phyloP scores from a whole-genome alignment of 345 rosid species.

The Bruguiera sexangula region DNA sequence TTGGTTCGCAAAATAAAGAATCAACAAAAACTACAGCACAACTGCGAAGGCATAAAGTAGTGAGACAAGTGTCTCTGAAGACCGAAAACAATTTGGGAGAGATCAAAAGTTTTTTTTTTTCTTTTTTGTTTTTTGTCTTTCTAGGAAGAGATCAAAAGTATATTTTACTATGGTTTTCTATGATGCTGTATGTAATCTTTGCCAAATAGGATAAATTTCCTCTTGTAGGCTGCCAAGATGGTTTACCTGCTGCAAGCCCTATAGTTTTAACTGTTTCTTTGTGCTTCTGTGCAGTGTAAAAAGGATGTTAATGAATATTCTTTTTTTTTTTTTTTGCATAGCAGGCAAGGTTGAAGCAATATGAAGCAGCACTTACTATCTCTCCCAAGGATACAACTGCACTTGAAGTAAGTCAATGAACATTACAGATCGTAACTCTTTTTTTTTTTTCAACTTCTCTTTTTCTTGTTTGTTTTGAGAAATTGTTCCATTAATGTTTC shows the following conservation, averaged over 20 bases:
- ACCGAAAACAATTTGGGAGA: too few species aligned
- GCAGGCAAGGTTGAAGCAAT: constrained; percentile 78
- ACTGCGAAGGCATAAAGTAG: too few species aligned
- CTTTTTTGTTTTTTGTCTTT: too few species aligned
- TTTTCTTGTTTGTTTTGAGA: neutral
- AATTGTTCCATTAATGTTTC: too few species aligned
- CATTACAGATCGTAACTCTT: neutral
- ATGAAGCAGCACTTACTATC: constrained; percentile 50
- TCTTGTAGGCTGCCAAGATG: neutral
- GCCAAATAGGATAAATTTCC: neutral
- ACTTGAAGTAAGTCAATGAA: constrained; percentile 67
- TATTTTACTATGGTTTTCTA: neutral
- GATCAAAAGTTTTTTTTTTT: too few species aligned
- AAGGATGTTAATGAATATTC: constrained; percentile 6
- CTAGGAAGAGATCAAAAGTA: too few species aligned
- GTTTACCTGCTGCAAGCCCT: neutral
- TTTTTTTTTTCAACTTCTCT: too few species aligned
- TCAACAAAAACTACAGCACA: too few species aligned
- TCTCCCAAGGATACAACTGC: constrained; percentile 70
- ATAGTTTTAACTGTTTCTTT: neutral
- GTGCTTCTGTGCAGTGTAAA: neutral
- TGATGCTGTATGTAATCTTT: neutral
- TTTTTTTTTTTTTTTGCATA: constrained; percentile 12
- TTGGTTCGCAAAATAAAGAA: too few species aligned
- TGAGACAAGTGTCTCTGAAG: too few species aligned